Conservation (phyloP, 2,329 filamentous ascomycete genomes). For the Aspergillus puulaauensis region DNA sequence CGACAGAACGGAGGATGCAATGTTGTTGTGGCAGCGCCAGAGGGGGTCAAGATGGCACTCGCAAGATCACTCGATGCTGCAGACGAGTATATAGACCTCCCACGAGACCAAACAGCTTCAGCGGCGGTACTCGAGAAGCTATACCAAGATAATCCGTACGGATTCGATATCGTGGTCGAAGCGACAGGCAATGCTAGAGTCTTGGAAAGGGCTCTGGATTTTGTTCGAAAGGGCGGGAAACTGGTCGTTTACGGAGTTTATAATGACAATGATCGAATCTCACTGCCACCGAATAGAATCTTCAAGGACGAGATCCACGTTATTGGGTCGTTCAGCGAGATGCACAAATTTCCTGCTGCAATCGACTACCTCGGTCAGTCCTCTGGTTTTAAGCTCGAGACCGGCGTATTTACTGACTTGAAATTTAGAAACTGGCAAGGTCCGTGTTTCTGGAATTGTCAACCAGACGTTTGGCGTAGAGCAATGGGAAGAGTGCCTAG, state of each 20-base stretch:
- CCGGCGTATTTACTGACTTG: too few species aligned
- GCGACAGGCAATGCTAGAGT: conserved; percentile 70
- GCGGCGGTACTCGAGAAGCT: conserved; percentile 48
- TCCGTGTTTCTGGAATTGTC: conserved; percentile 63
- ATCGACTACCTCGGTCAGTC: conserved; percentile 49
- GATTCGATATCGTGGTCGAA: conserved; percentile 72
- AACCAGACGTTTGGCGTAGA: conserved; percentile 72
- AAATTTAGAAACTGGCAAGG: conserved; percentile 35
- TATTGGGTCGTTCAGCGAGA: conserved; percentile 71
- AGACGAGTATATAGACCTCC: conserved; percentile 50
- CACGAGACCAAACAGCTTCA: conserved; percentile 50
- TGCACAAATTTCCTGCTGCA: conserved; percentile 68
- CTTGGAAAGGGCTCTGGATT: conserved; percentile 69
- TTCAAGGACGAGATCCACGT: conserved; percentile 71
- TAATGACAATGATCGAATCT: conserved; percentile 59
- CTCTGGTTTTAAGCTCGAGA: not conserved
- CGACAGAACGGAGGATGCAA: conserved; percentile 67
- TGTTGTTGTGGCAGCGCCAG: conserved; percentile 68
- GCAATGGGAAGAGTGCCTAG: conserved; percentile 68
- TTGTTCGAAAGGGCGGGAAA: conserved; percentile 69
- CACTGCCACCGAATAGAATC: conserved; percentile 70
- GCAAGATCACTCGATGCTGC: conserved; percentile 52
- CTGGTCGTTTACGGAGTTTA: conserved; percentile 73
- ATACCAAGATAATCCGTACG: conserved; percentile 66
- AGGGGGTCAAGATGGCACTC: conserved; percentile 69